Conservation (phyloP, 2,329 filamentous ascomycete genomes). For the Fusarium sp. region DNA sequence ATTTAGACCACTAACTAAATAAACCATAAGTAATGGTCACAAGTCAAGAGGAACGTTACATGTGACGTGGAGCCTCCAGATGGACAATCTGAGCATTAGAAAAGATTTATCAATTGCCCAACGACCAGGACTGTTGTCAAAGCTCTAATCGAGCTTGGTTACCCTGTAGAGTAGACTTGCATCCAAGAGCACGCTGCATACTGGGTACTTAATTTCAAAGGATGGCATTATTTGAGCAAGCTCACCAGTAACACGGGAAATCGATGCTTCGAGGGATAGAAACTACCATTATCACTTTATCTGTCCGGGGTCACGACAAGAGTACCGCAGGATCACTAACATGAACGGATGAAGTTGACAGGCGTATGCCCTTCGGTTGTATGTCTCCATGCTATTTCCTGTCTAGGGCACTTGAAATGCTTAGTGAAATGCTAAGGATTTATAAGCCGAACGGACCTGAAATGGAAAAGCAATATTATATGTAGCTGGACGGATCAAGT, state of each 20-base stretch:
- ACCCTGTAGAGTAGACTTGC: neutral
- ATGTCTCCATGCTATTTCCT: neutral
- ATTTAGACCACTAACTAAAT: neutral
- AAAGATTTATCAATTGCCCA: neutral
- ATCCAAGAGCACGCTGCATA: neutral
- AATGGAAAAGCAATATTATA: neutral
- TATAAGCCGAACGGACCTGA: neutral
- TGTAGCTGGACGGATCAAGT: neutral
- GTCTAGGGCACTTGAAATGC: no score
- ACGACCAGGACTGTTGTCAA: neutral
- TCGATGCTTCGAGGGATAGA: neutral
- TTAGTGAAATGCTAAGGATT: neutral
- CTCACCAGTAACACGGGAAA: neutral
- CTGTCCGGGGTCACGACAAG: neutral
- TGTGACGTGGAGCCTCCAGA: neutral
- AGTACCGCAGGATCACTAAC: neutral
- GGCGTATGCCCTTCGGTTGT: neutral
- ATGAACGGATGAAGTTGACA: neutral
- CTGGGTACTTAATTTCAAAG: neutral
- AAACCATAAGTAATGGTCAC: no score
- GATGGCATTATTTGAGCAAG: neutral
- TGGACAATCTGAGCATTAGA: neutral
- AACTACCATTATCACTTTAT: neutral
- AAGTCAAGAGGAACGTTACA: neutral
- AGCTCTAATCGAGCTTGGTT: neutral